phyloP scores from a whole-genome alignment of 768 basidiomycete species.

The Amanita molliuscula region DNA sequence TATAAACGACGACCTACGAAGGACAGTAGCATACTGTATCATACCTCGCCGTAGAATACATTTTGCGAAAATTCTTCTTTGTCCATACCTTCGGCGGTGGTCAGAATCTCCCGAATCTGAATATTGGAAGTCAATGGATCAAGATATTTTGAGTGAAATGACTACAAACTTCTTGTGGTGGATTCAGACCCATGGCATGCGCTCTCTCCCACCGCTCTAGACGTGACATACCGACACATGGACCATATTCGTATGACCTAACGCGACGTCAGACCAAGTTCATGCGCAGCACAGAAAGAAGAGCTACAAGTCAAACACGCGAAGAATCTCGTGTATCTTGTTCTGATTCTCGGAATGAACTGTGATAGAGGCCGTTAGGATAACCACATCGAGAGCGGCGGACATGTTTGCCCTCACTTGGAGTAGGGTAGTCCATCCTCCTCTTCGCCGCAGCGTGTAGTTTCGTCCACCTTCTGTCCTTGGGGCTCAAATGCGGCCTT shows the following conservation, averaged over 20 bases:
- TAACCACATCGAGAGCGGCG: background rate
- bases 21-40: background rate
- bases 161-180: slow-evolving; percentile 59
- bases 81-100: slow-evolving; percentile 52
- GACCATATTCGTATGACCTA: slow-evolving; percentile 74
- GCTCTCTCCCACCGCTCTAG: slow-evolving; percentile 87
- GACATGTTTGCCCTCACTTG: slow-evolving; percentile 38
- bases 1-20: background rate
- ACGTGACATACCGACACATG: slow-evolving; percentile 69
- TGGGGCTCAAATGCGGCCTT: slow-evolving; percentile 33
- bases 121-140: background rate
- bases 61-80: slow-evolving; percentile 44
- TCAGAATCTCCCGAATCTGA: slow-evolving; percentile 72
- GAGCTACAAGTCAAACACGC: slow-evolving; percentile 64
- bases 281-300: background rate
- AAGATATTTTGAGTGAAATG: background rate
- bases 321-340: slow-evolving; percentile 60
- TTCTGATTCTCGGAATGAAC: slow-evolving; percentile 59
- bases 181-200: slow-evolving; percentile 62
- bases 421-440: slow-evolving; percentile 44
- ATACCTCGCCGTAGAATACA: slow-evolving; percentile 39
- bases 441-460: slow-evolving; percentile 34
- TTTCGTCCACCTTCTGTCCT: slow-evolving; percentile 40
- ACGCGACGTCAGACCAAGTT: slow-evolving; percentile 4
- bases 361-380: slow-evolving; percentile 17